These are phyloP conservation scores for Penicillium verrucosum DNA, from an alignment of 2,329 filamentous ascomycete species.

Conservation along the genomic window DNA sequence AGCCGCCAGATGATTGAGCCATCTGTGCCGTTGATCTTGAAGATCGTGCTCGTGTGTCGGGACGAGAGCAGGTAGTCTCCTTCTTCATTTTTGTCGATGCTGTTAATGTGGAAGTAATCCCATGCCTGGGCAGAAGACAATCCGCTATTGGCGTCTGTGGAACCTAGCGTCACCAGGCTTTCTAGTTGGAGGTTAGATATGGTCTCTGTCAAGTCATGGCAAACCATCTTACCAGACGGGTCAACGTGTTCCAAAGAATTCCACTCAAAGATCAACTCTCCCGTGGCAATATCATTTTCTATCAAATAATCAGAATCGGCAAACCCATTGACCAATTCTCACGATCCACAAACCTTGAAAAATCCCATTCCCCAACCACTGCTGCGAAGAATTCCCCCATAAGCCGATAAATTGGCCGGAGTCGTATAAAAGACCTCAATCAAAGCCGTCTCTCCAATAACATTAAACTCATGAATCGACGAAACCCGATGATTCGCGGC, in stretches of 20 bases:
- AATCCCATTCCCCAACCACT: conserved; percentile 52
- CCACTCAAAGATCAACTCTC: conserved; percentile 6
- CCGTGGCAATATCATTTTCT: conserved; percentile 3
- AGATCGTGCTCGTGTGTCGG: conserved; percentile 27
- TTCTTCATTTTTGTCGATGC: conserved; percentile 13
- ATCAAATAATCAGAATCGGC: background rate
- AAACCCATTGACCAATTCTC: background rate
- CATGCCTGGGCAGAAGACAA: conserved; percentile 15
- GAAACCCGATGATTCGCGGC: conserved; percentile 43
- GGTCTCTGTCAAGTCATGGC: background rate
- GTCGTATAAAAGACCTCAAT: conserved; percentile 52
- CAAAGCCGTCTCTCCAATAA: conserved; percentile 49
- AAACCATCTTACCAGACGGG: background rate
- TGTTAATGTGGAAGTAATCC: conserved; percentile 34
- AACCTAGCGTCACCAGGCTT: background rate
- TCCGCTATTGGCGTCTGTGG: conserved; percentile 16
- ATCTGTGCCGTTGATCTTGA: conserved; percentile 26
- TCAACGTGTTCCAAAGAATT: conserved; percentile 5
- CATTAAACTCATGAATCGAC: conserved; percentile 52
- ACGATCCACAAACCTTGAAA: conserved; percentile 44
- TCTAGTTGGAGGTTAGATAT: background rate
- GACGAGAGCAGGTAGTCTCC: conserved; percentile 31
- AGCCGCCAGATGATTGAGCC: conserved; percentile 30
- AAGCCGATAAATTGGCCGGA: conserved; percentile 42
- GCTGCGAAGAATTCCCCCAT: conserved; percentile 44